Evolutionary conservation across 176 grass and related monocot species (phyloP), one percentile per base, ranked within the genome.

Genomic region (Paspalum notatum): DNA sequence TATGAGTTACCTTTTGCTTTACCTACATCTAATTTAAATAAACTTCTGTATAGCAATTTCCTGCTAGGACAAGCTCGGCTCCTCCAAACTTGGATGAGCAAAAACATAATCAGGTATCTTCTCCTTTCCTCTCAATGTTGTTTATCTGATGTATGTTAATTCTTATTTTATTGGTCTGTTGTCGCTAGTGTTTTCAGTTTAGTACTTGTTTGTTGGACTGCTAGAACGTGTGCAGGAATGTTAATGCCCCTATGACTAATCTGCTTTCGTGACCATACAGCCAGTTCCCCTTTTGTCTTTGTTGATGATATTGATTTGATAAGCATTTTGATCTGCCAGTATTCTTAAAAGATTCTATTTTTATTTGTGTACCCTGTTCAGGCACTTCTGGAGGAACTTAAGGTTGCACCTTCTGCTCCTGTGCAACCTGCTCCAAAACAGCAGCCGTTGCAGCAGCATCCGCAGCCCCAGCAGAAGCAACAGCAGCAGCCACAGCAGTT

Each of bases 31-130:
- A 47, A 45, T 72, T 57, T 45, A 7, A 12, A 37, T 59, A 40
- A 41, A 45, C 21, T 20, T 89, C 43, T 76, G 14, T 66, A 1
- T 45, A 75, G 57, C 87, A 99, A 91, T 93, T 99, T 84, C 96
- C 96, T 88, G 93, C 96, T 48, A 83, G 96, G 72, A 99, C 96
- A 72, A 99, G 80, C 87, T 99, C 96, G 27, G 96, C 96, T 81
- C 96, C 96, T 79, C 96, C 96, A 16, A 99, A 99, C 82, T 90
- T 99, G 39, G 93, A 93, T 60, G 96, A 99, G 39, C 93, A 99
- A 75, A 99, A 95, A 62, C 86, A 82, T 60, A 88, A 93, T 67
- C 90, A 99, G 96, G 96, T 99, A 84, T 76, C 41, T 72, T 86
- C 2, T 75, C 58, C 24, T 82, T 10, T 47, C 18, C 69, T 52